Evolutionary conservation across 176 grass and related monocot genomes (phyloP).

Genomic region (Cenchrus purpureus): DNA sequence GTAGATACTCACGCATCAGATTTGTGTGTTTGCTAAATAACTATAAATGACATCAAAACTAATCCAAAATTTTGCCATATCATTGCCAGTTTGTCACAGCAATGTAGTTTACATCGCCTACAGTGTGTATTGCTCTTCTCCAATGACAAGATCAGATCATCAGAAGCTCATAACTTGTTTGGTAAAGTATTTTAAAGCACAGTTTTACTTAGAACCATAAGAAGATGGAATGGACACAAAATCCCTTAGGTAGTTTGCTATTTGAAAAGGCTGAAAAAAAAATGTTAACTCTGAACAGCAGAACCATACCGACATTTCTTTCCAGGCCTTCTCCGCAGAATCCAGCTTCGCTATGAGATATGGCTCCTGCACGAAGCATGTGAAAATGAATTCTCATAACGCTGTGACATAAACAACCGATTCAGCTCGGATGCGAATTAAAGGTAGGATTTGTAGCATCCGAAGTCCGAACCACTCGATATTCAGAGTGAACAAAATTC

Average conservation of each 20-base stretch:
- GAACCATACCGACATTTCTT: slow-evolving; percentile 87
- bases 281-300: slow-evolving; percentile 4
- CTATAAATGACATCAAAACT: background rate
- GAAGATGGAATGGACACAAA: background rate
- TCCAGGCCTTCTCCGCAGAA: slow-evolving; percentile 87
- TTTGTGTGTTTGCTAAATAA: background rate
- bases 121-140: too few species aligned
- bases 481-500: background rate
- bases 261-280: background rate
- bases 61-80: background rate
- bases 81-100: background rate
- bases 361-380: slow-evolving; percentile 61
- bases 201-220: background rate
- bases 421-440: background rate
- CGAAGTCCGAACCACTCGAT: background rate
- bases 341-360: slow-evolving; percentile 86
- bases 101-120: slow-evolving; percentile 1
- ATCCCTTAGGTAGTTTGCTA: background rate
- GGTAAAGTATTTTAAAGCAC: too few species aligned
- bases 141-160: too few species aligned
- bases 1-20: slow-evolving; percentile 33
- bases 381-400: slow-evolving; percentile 1
- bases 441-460: background rate
- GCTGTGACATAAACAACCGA: background rate
- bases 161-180: too few species aligned